phyloP scores from a whole-genome alignment of 2,329 filamentous ascomycete species.

The Colletotrichum sp. region DNA sequence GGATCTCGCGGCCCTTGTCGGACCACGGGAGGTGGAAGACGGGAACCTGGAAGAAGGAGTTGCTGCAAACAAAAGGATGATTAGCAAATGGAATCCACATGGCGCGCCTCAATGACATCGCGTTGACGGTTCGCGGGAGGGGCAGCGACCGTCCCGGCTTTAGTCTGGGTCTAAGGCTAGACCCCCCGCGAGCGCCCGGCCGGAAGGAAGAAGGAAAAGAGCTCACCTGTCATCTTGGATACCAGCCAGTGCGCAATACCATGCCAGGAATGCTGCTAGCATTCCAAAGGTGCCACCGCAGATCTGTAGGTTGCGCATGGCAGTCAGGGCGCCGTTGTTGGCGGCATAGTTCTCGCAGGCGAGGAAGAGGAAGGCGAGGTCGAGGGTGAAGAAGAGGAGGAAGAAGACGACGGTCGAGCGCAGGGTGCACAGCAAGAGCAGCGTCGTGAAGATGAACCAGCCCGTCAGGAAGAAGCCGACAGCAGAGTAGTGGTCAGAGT shows the following conservation, averaged over 20 bases:
- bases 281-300: conserved; percentile 83
- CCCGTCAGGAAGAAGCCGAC: conserved; percentile 78
- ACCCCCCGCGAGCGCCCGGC: neutral
- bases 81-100: conserved; percentile 11
- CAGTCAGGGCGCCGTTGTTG: conserved; percentile 53
- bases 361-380: conserved; percentile 77
- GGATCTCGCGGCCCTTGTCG: conserved; percentile 70
- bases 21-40: conserved; percentile 97
- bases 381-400: conserved; percentile 77
- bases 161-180: neutral
- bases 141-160: neutral
- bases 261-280: conserved; percentile 79
- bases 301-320: conserved; percentile 62
- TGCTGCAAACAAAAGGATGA: conserved; percentile 57
- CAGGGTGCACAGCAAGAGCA: conserved; percentile 76
- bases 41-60: conserved; percentile 88
- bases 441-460: conserved; percentile 86
- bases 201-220: neutral
- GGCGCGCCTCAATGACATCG: neutral
- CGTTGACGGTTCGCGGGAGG: neutral
- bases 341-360: conserved; percentile 65
- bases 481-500: conserved; percentile 58
- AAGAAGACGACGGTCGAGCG: conserved; percentile 82
- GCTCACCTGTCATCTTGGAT: conserved; percentile 73
- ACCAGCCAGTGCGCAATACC: conserved; percentile 88